Evolutionary conservation across 768 basidiomycete genomes (phyloP).

Genomic region (Pleurotus tuoliensis): DNA sequence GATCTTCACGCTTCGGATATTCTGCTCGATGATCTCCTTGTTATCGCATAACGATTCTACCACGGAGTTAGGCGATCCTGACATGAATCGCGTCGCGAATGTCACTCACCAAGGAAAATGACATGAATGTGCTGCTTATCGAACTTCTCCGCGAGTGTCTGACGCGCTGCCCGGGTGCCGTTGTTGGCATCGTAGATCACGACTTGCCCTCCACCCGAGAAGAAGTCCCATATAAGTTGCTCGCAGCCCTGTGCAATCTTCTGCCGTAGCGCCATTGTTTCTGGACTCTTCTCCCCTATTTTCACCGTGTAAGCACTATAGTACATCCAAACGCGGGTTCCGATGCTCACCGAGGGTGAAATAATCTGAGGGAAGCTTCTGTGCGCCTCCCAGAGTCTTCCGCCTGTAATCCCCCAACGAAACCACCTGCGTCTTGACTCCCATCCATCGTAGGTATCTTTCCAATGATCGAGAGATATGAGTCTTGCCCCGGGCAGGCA

Average conservation of each 20-base stretch:
- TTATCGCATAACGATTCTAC: slow-evolving; percentile 90
- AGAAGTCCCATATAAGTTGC: slow-evolving; percentile 85
- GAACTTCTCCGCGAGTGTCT: slow-evolving; percentile 78
- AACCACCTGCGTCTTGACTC: slow-evolving; percentile 93
- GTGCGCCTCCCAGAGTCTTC: slow-evolving; percentile 83
- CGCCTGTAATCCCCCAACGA: slow-evolving; percentile 94
- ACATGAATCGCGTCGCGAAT: too few relatives aligned
- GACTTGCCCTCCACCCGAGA: slow-evolving; percentile 84
- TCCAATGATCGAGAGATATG: slow-evolving; percentile 95
- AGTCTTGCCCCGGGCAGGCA: slow-evolving; percentile 94
- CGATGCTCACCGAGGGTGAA: slow-evolving; percentile 67
- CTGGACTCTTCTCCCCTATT: slow-evolving; percentile 71
- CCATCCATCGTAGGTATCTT: slow-evolving; percentile 97
- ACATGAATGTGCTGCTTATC: slow-evolving; percentile 87
- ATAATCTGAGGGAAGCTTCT: slow-evolving; percentile 89
- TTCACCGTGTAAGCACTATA: background rate
- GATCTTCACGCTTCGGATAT: slow-evolving; percentile 96
- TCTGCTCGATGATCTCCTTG: slow-evolving; percentile 87
- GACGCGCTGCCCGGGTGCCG: slow-evolving; percentile 64
- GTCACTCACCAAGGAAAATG: slow-evolving; percentile 74
- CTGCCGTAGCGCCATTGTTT: slow-evolving; percentile 75
- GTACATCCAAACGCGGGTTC: background rate
- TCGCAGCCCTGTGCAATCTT: slow-evolving; percentile 83
- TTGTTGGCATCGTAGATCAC: slow-evolving; percentile 99
- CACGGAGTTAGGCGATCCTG: background rate